A percentile compares a stretch with the other conserved stretches of the same genome.
Evolutionary conservation across 495 filamentous ascomycete genomes (phyloP).

Genomic region (Friedmanniomyces endolithicus): DNA sequence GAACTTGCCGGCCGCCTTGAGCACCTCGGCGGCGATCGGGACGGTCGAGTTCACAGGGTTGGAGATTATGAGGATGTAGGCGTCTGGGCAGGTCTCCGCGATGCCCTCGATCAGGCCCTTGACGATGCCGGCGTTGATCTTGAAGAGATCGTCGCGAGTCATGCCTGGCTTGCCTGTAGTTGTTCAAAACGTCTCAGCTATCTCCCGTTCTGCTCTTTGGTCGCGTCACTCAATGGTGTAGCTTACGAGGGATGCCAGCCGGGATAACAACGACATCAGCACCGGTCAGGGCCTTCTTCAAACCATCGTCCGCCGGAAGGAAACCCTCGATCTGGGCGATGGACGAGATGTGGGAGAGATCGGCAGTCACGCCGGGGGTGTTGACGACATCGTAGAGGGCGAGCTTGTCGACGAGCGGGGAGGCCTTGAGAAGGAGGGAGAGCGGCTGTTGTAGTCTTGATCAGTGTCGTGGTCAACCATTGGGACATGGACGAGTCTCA

Average conservation of each 20-base stretch:
- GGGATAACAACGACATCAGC: conserved; percentile 94
- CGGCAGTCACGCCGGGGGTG: conserved; percentile 87
- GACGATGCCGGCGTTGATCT: conserved; percentile 28
- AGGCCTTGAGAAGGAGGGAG: conserved; percentile 85
- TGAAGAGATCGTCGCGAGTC: conserved; percentile 98
- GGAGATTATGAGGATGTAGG: conserved; percentile 90
- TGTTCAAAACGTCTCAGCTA: not conserved
- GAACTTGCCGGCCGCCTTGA: conserved; percentile 86
- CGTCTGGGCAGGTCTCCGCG: conserved; percentile 77
- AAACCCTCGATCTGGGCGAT: conserved; percentile 86
- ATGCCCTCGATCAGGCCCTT: conserved; percentile 58
- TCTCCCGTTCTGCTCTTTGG: not conserved
- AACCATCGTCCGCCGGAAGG: conserved; percentile 78
- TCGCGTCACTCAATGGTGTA: not conserved
- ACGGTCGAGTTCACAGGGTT: conserved; percentile 99
- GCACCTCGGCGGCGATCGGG: conserved; percentile 89
- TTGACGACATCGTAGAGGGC: conserved; percentile 98
- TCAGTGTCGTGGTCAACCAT: not conserved
- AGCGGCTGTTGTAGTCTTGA: conserved; percentile 50
- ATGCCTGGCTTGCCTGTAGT: conserved; percentile 88
- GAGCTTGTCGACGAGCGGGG: conserved; percentile 75
- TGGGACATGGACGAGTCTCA: conserved; percentile 27
- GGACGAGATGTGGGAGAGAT: conserved; percentile 94
- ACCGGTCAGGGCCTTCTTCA: conserved; percentile 76
- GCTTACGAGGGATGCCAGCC: conserved; percentile 88